Percentiles rank a stretch among this genome's conserved stretches.
These are phyloP conservation scores for Lactuca saligna DNA, from an alignment of 129 eudicot species.

Conservation along the genomic window DNA sequence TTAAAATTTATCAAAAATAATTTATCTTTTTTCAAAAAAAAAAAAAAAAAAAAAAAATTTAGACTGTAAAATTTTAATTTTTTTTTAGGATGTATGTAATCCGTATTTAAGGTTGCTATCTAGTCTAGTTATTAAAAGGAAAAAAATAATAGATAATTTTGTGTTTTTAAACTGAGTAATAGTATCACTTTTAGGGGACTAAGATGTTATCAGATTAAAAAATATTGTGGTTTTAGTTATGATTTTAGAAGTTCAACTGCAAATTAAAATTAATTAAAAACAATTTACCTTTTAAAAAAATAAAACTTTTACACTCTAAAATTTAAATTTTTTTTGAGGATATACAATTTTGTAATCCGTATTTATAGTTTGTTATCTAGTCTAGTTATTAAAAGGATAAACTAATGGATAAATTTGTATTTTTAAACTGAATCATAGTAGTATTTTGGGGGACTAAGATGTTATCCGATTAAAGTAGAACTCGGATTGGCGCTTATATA, in stretches of 20 bases:
- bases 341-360: too few relatives aligned
- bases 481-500: constrained; percentile 15
- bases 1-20: too few relatives aligned
- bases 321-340: too few relatives aligned
- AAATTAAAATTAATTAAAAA: too few relatives aligned
- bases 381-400: not conserved
- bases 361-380: too few relatives aligned
- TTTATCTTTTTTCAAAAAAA: too few relatives aligned
- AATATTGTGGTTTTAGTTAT: not conserved
- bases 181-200: constrained; percentile 4
- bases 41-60: too few relatives aligned
- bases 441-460: constrained; percentile 14
- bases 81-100: too few relatives aligned
- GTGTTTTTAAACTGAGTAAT: constrained; percentile 1
- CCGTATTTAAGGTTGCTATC: too few relatives aligned
- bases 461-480: constrained; percentile 14
- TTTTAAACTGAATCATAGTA: constrained; percentile 6
- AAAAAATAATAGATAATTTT: not conserved
- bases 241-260: not conserved
- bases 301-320: too few relatives aligned
- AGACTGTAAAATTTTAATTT: too few relatives aligned
- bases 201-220: constrained; percentile 2
- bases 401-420: not conserved
- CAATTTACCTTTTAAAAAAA: too few relatives aligned
- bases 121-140: not conserved